Base-by-base conservation (phyloP, 768 basidiomycete species). In the Boletus tomentosulus region DNA sequence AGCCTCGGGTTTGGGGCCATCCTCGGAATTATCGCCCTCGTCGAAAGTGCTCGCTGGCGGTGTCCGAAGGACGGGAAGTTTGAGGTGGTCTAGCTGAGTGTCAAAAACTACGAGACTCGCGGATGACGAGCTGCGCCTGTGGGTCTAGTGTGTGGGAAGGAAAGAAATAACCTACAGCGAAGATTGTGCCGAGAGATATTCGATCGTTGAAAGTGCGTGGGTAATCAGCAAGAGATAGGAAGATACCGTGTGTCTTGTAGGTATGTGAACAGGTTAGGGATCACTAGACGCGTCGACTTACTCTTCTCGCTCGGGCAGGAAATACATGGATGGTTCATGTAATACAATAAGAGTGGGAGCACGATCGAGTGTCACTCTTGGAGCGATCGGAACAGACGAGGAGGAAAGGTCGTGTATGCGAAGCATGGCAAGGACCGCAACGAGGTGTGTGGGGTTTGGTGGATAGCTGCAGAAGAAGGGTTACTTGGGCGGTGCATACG, bases 291-390 rank as follows among this genome's bases (percentile, higher is more conserved):
- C 31, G 48, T 47, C 30, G 30, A 60, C 62, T 64, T 55, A 67
- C 64, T 62, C 60, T 55, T 62, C 58, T 44, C 54, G 54, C 42
- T 58, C 61, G 12, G 59, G 46, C 31, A 67, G 46, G 54, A 86
- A 82, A 65, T 84, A 87, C 7, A 71, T 62, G 3, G 86, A 87
- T 0, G 76, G 75, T 55, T 87, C 86, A 46, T 79, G 76, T 16
- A 89, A 63, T 31, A 89, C 73, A 22, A 88, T 57, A n/a, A 86
- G 66, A 31, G 73, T 71, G 4, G 85, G 83, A 1, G 74, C 58
- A 34, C 62, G 59, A 11, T 71, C 68, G 15, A 78, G 64, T 2
- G 71, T 72, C 27, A 71, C 69, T 50, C 72, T 71, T 3, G 62
- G 53, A 19, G 67, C 60, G 37, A 71, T 52, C 13, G 65, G 56